A percentile compares a stretch with the other conserved stretches of the same genome.
Evolutionary conservation across 2,329 filamentous ascomycete genomes (phyloP).

Genomic region (Eurotiales sp.): DNA sequence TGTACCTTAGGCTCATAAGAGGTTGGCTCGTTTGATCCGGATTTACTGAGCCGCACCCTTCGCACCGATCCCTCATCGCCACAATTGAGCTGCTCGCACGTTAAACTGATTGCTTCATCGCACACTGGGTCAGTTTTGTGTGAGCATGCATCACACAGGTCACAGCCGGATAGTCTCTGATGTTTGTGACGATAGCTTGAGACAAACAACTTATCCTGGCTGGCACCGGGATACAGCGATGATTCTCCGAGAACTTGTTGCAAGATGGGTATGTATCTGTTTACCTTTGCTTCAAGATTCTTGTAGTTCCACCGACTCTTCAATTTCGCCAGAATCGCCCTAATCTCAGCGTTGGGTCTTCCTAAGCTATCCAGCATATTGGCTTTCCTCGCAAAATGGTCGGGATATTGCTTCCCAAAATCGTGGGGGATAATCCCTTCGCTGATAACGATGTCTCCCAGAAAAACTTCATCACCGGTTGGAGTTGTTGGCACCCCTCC

Average conservation of each 20-base stretch:
- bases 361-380: background rate
- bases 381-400: background rate
- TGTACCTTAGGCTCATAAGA: too few species aligned
- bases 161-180: background rate
- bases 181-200: slow-evolving; percentile 1
- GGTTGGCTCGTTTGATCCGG: background rate
- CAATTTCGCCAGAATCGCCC: background rate
- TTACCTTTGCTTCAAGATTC: background rate
- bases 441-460: slow-evolving; percentile 1
- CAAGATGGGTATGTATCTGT: too few species aligned
- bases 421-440: background rate
- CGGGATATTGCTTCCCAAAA: background rate
- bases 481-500: background rate
- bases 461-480: background rate
- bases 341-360: background rate
- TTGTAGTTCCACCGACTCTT: background rate
- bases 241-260: background rate
- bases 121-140: background rate
- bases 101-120: background rate
- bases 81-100: background rate
- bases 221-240: background rate
- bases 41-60: background rate
- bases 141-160: too few species aligned
- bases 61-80: background rate
- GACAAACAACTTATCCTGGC: background rate